Evolutionary conservation across 257 asterid genomes (phyloP).

Genomic region (Prunella vulgaris): DNA sequence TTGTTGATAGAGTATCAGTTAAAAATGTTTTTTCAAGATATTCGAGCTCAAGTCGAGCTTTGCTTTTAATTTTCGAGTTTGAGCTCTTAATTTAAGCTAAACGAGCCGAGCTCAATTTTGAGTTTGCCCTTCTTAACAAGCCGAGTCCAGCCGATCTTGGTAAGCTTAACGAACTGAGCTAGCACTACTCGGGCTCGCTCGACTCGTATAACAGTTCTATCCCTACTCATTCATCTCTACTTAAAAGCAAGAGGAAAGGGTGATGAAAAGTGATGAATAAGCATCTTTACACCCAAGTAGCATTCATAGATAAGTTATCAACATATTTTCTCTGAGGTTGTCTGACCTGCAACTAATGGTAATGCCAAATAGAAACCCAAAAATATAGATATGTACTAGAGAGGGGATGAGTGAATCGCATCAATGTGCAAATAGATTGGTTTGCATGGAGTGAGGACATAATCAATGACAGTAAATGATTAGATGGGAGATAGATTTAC

Average conservation of each 20-base stretch:
- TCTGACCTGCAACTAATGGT: neutral
- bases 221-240: neutral
- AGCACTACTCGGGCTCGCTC: too few relatives aligned
- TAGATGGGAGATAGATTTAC: conserved; percentile 16
- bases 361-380: neutral
- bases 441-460: conserved; percentile 2
- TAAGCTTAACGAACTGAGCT: too few relatives aligned
- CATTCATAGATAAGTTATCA: neutral
- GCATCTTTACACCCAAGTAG: neutral
- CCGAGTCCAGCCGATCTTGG: too few relatives aligned
- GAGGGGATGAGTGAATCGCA: neutral
- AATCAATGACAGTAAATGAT: neutral
- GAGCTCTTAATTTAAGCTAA: too few relatives aligned
- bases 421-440: conserved; percentile 2
- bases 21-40: too few relatives aligned
- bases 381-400: neutral
- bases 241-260: neutral
- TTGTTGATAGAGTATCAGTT: too few relatives aligned
- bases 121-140: too few relatives aligned
- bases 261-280: neutral
- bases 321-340: neutral
- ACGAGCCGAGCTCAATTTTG: too few relatives aligned
- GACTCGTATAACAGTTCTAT: too few relatives aligned
- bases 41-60: too few relatives aligned
- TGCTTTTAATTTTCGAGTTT: too few relatives aligned